Evolutionary conservation across 78 protist species (phyloP).

Genomic region (Pelomyxa schiedti): DNA sequence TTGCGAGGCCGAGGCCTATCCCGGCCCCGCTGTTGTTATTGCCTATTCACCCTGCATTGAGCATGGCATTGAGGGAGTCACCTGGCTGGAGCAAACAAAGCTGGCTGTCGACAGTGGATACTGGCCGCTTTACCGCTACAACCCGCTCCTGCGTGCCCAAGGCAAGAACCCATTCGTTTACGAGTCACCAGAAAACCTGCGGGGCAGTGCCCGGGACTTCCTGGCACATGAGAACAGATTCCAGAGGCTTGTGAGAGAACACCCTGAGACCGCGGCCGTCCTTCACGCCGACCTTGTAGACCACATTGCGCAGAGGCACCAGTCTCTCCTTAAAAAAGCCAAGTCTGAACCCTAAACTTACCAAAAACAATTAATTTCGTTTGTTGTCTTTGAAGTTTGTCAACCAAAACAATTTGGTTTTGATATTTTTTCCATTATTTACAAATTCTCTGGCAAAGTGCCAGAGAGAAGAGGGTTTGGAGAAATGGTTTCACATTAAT

Average conservation of each 20-base stretch:
- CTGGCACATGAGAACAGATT: background rate
- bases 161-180: constrained; percentile 45
- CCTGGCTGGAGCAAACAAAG: constrained; percentile 1
- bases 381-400: too few relatives aligned
- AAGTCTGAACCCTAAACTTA: too few relatives aligned
- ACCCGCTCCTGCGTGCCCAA: constrained; percentile 25
- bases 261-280: background rate
- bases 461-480: too few relatives aligned
- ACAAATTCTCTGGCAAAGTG: too few relatives aligned
- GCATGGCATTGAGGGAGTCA: background rate
- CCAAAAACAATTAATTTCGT: too few relatives aligned
- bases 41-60: constrained; percentile 16
- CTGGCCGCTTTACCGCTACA: constrained; percentile 73
- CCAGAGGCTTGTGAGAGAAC: background rate
- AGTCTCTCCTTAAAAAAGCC: too few relatives aligned
- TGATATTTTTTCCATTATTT: too few relatives aligned
- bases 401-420: too few relatives aligned
- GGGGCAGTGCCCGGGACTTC: too few relatives aligned
- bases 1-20: constrained; percentile 43
- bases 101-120: constrained; percentile 50
- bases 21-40: constrained; percentile 21
- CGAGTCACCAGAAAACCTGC: too few relatives aligned
- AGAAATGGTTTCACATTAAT: too few relatives aligned
- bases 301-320: background rate
- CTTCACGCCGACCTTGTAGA: background rate